A percentile compares a stretch with the other conserved stretches of the same genome.
Conservation (phyloP, 192 early-diverging fungal species). For the Coemansia sp. region DNA sequence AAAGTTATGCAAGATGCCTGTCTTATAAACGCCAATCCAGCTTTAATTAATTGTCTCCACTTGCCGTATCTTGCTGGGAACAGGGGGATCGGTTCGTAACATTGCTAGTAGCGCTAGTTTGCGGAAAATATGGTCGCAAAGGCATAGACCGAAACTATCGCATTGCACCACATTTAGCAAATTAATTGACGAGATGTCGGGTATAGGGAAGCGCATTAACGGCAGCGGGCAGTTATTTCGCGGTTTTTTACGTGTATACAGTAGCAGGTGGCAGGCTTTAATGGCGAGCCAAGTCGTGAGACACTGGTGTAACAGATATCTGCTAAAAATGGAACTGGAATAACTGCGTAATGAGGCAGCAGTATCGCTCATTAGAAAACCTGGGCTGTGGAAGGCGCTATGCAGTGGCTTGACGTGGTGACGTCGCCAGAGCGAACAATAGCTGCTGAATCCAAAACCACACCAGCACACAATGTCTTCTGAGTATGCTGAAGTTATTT, state of each 20-base stretch:
- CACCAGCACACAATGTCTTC: neutral
- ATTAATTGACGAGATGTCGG: slow-evolving; percentile 13
- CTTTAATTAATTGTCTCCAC: neutral
- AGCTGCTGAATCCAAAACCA: neutral
- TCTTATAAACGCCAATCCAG: neutral
- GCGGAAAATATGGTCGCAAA: slow-evolving; percentile 8
- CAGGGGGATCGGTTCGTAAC: neutral
- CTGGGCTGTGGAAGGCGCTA: neutral
- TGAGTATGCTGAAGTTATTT: neutral
- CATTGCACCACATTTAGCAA: neutral
- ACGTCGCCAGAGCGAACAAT: neutral
- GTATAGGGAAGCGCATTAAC: slow-evolving; percentile 8
- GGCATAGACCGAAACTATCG: neutral
- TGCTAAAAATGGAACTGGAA: slow-evolving; percentile 1
- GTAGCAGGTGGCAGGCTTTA: neutral
- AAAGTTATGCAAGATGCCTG: neutral
- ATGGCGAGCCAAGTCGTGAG: neutral
- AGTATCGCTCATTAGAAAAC: neutral
- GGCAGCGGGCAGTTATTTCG: slow-evolving; percentile 10
- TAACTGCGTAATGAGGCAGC: slow-evolving; percentile 2
- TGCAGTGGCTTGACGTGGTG: neutral
- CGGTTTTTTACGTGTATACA: slow-evolving; percentile 9
- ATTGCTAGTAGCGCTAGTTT: slow-evolving; percentile 2
- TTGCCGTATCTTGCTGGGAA: slow-evolving; percentile 2
- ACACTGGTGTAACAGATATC: neutral